Conservation (phyloP, 345 rosid genomes). For the Populus nigra region DNA sequence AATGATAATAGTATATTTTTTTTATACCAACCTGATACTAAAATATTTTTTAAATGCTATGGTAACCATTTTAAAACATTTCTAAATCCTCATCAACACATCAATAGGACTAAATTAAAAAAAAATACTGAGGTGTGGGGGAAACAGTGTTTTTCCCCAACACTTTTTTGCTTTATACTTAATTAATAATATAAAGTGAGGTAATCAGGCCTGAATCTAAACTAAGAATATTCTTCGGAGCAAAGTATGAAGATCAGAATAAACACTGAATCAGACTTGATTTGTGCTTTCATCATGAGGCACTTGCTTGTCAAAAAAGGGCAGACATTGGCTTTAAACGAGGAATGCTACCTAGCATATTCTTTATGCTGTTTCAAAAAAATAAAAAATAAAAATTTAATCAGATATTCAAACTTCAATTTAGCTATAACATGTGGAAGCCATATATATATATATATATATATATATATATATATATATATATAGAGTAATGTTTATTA, state of each 20-base stretch:
- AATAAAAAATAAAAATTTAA: no score
- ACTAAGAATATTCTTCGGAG: slow-evolving; percentile 1
- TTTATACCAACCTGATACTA: accelerated
- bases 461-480: neutral
- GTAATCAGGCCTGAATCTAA: neutral
- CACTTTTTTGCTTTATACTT: no score
- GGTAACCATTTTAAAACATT: no score
- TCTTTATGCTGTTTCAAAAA: slow-evolving; percentile 3
- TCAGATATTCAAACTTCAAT: neutral
- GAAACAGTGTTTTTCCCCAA: no score
- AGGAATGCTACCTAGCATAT: slow-evolving; percentile 7
- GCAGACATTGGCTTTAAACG: neutral
- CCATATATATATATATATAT: neutral
- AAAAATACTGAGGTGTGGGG: no score
- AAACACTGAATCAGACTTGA: neutral
- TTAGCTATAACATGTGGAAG: slow-evolving; percentile 22
- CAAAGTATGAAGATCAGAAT: neutral
- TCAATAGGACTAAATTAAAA: no score
- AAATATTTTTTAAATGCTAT: no score
- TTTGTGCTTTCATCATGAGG: neutral
- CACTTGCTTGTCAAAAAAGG: neutral
- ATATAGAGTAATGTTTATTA: neutral
- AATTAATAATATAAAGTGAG: no score
- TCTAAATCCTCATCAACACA: no score
- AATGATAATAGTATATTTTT: accelerated